Evolutionary conservation across 2,329 filamentous ascomycete genomes (phyloP), one percentile per base, ranked within the genome.

Genomic region (Daldinia sp.): DNA sequence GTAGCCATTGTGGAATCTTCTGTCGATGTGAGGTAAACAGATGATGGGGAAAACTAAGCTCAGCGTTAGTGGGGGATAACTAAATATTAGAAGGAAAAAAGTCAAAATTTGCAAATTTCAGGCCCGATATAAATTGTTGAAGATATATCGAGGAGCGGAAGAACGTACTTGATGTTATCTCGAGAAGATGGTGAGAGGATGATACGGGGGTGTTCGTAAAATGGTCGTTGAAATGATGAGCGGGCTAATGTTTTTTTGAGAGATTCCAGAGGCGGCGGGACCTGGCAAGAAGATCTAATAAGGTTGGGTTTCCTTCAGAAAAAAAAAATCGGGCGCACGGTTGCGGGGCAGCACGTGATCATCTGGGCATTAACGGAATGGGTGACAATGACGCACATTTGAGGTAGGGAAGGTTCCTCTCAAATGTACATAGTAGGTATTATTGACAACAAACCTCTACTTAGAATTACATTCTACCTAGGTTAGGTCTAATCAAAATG

Each of bases 1-100:
- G 79, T 73, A 81, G 90, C 87, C 92, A 95, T 96, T 75, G 64
- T 81, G 75, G 80, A 74, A 76, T 70, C 47, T 27, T 21, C 68
- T 71, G 73, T 71, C 73, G 62, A 63, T 56, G 64, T 67, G 76
- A 77, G 77, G 79, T 80, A 81, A 82, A 81, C 80, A 82, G 78
- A 79, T 77, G 79, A 78, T 76, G 34, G 58, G 51, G 35, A 57
- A 63, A 57, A 60, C 66, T 70, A 68, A 64, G 64, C 63, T 67
- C 48, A 60, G 68, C 53, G 71, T 72, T 61, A 72, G 71, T 69
- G 71, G 68, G 71, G 70, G 53, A 37, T 59, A 35, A 43, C 51
- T 54, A 43, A 58, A 57, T 48, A 39, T 15, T 35, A 56, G 37
- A 47, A 53, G 61, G 27, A 45, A 34, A 15, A 55, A 23, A 48